Evolutionary conservation across 2,329 filamentous ascomycete genomes (phyloP), one percentile per base, ranked within the genome.

Genomic region (Diaporthe helianthi): DNA sequence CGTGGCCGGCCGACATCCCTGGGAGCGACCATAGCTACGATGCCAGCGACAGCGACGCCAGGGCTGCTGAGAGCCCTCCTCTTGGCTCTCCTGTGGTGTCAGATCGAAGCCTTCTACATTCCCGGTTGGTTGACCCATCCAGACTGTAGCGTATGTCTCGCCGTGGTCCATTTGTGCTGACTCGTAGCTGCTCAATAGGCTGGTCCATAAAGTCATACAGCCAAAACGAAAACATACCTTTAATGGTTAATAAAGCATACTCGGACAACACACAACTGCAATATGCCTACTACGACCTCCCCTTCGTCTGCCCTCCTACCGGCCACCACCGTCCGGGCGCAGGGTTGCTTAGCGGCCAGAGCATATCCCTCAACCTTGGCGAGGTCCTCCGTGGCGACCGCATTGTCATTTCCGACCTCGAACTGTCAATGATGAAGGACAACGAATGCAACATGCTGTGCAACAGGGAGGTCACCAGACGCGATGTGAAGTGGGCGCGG

Each of bases 211-310:
- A 90, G 77, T 93, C 89, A 76, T 97, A 97, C 78, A 86, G 85
- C 73, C 88, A 94, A 72, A 87, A 89, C 78, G 92, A 97, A 74
- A 84, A 89, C 13, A 91, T 97, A 47, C 93, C 93, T 1, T 84
- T 97, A n/a, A 89, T 95, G 68, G 92, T 96, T 73, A 97, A 97
- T 83, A 97, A 97, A 79, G 90, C 94, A 75, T 97, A 94, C 80
- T 97, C 93, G 67, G 93, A 97, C 80, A 90, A 92, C 75, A 96
- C 92, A 9, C 91, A 96, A 78, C 83, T 97, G n/a, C 93, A 97
- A 79, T 97, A 94, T 87, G 93, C 93, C 74, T 97, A 95, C 82
- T 92, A 91, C 78, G 92, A 96, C 75, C 89, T 97, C 1, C 93
- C 93, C 9, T 97, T 97, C 78, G 92, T 95, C 66, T 97, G 93